Conservation (phyloP, 768 basidiomycete species). For the Saitozyma podzolica region DNA sequence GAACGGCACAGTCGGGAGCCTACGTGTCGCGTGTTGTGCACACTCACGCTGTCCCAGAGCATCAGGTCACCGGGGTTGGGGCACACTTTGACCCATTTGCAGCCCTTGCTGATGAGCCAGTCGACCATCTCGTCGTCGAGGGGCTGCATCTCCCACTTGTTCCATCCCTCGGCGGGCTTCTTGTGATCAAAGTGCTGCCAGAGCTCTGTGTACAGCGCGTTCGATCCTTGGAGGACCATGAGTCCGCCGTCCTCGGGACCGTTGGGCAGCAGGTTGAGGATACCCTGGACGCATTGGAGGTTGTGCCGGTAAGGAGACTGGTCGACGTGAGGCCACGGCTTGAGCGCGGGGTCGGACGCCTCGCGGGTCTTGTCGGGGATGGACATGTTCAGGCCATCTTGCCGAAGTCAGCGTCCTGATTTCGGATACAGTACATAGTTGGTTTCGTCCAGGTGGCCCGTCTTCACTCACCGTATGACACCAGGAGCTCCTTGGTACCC, state of each 20-base stretch:
- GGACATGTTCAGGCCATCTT: constrained; percentile 30
- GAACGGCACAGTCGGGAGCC: background rate
- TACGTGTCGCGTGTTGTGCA: too few species aligned
- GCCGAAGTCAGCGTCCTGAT: too few species aligned
- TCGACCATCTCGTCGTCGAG: constrained; percentile 34
- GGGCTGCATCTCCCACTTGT: constrained; percentile 24
- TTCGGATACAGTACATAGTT: background rate
- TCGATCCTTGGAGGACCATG: constrained; percentile 21
- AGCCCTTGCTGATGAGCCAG: constrained; percentile 48
- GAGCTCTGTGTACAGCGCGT: constrained; percentile 19
- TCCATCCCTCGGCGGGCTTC: constrained; percentile 32
- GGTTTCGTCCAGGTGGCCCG: background rate
- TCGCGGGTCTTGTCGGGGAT: constrained; percentile 22
- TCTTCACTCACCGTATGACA: constrained; percentile 29
- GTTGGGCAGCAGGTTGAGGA: constrained; percentile 35
- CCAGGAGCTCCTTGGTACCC: constrained; percentile 40
- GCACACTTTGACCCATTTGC: constrained; percentile 43
- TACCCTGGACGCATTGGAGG: constrained; percentile 25
- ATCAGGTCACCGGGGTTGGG: constrained; percentile 49
- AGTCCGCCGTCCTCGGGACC: constrained; percentile 47
- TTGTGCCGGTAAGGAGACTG: constrained; percentile 19
- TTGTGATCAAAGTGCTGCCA: constrained; percentile 31
- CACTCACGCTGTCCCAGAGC: constrained; percentile 42
- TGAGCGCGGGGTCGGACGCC: constrained; percentile 18
- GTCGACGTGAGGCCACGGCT: constrained; percentile 37